A percentile compares a stretch with the other conserved stretches of the same genome.
Conservation (phyloP, 2,329 filamentous ascomycete species). For the Trichoderma sp. region DNA sequence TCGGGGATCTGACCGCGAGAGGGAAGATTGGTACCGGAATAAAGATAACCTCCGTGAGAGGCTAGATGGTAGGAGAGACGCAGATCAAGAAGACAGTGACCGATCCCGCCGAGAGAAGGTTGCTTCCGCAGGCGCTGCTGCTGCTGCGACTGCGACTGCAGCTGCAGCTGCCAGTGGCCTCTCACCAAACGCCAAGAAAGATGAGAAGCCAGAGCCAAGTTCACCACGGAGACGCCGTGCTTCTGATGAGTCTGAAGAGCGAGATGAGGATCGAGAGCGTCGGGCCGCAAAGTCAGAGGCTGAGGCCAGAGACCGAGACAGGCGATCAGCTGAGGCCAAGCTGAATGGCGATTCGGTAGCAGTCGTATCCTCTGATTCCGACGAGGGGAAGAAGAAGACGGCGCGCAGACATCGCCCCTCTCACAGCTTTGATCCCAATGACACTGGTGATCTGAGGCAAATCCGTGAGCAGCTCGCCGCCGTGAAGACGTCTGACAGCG, state of each 20-base stretch:
- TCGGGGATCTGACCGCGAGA: conserved; percentile 33
- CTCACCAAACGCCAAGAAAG: conserved; percentile 40
- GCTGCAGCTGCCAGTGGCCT: conserved; percentile 53
- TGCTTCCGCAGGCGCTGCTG: conserved; percentile 42
- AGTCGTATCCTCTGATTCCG: conserved; percentile 42
- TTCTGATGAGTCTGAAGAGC: conserved; percentile 29
- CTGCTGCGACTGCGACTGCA: conserved; percentile 35
- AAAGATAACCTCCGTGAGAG: conserved; percentile 34
- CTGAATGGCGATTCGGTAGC: conserved; percentile 37
- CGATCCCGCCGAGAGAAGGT: conserved; percentile 50
- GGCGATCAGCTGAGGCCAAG: conserved; percentile 42
- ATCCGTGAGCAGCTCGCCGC: conserved; percentile 54
- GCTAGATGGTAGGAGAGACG: conserved; percentile 34
- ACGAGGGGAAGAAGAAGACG: conserved; percentile 41
- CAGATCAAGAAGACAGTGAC: conserved; percentile 42
- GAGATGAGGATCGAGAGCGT: conserved; percentile 27
- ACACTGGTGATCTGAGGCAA: conserved; percentile 51
- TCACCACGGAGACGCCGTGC: conserved; percentile 33
- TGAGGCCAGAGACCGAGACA: conserved; percentile 34
- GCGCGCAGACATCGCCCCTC: conserved; percentile 43
- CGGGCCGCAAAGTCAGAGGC: conserved; percentile 21
- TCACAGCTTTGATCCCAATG: conserved; percentile 53
- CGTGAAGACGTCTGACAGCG: conserved; percentile 34
- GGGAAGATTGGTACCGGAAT: conserved; percentile 34
- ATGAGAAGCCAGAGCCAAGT: conserved; percentile 38